Conservation (phyloP, 2,329 filamentous ascomycete genomes). For the Clonostachys chloroleuca region DNA sequence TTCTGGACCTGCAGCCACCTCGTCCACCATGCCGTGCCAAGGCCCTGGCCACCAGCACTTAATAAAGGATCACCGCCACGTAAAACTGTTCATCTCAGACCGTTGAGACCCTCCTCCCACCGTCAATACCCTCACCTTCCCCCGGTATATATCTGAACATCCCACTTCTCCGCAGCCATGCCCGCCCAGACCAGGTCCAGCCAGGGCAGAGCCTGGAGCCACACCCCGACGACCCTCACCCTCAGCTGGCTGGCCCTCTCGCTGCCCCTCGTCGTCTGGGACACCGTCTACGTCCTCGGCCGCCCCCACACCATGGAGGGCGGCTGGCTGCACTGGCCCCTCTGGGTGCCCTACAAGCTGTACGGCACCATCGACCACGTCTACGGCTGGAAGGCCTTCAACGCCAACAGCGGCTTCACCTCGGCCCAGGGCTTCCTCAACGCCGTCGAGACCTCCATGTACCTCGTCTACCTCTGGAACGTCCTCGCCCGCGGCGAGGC, state of each 20-base stretch:
- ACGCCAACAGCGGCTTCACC: slow-evolving; percentile 69
- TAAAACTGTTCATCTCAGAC: too few relatives aligned
- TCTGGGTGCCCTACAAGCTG: slow-evolving; percentile 75
- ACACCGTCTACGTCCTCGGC: slow-evolving; percentile 72
- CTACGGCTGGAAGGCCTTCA: slow-evolving; percentile 73
- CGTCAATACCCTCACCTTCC: background rate
- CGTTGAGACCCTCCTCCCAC: too few relatives aligned
- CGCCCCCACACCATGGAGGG: slow-evolving; percentile 81
- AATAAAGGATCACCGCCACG: background rate
- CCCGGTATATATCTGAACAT: background rate
- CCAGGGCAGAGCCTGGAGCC: slow-evolving; percentile 24
- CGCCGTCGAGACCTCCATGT: slow-evolving; percentile 61
- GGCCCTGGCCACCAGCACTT: background rate
- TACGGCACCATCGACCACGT: slow-evolving; percentile 78
- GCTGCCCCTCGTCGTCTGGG: slow-evolving; percentile 77
- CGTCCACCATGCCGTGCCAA: too few relatives aligned
- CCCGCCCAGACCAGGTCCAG: background rate
- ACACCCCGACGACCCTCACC: slow-evolving; percentile 38
- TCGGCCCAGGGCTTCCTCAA: slow-evolving; percentile 70
- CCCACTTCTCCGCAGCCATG: background rate
- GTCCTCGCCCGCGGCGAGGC: slow-evolving; percentile 17
- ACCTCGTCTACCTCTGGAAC: slow-evolving; percentile 48
- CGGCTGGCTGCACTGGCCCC: slow-evolving; percentile 63
- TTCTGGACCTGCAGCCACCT: too few relatives aligned
- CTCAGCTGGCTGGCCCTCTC: slow-evolving; percentile 72